Base-by-base conservation (phyloP, 345 rosid genomes). In the Orychophragmus violaceus region DNA sequence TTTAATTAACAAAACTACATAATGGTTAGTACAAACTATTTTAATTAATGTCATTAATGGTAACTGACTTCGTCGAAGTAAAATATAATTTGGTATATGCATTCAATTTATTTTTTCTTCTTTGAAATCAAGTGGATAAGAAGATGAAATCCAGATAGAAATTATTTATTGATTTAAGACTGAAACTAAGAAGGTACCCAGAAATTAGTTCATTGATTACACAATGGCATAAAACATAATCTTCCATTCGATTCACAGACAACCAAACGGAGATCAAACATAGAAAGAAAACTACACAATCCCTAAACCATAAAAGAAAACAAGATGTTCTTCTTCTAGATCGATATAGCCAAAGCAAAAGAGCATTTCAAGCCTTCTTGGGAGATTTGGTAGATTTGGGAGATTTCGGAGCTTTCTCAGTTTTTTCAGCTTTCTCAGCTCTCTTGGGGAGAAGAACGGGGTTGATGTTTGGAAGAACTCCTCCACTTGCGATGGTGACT, bases 361-460 rank as follows among this genome's bases (percentile, higher is more conserved):
- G n/a, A n/a, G n/a, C n/a, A 39, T 14, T 16, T 21, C 1, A 71
- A 71, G 78, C 70, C 61, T 80, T 79, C 55, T 81, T 73, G 2
- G 96, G 92, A 21, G 89, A 79, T 54, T 85, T 82, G 0, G 82
- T 4, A 28, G n/a, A n/a, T n/a, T 81, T 73, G 2, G 96, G 92
- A 21, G 89, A 79, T 54, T 85, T 82, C 0, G 82, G 3, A 28
- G 71, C 67, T 3, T 81, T 28, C 4, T 71, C 49, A 12, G 69
- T 9, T 53, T 84, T 80, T 11, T 77, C 84, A 5, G 69, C 1
- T 0, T 70, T 76, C 12, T 79, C 8, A 21, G 69, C n/a, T 63
- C 77, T 87, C 82, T 87, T 85, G 3, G 96, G 91, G 70, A 89
- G 76, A 19, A 89, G 78, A 13, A 87, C 55, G 0, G 87, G 87